phyloP scores from a whole-genome alignment of 371 early-diverging fungal species.

The Syncephalis plumigaleata region DNA sequence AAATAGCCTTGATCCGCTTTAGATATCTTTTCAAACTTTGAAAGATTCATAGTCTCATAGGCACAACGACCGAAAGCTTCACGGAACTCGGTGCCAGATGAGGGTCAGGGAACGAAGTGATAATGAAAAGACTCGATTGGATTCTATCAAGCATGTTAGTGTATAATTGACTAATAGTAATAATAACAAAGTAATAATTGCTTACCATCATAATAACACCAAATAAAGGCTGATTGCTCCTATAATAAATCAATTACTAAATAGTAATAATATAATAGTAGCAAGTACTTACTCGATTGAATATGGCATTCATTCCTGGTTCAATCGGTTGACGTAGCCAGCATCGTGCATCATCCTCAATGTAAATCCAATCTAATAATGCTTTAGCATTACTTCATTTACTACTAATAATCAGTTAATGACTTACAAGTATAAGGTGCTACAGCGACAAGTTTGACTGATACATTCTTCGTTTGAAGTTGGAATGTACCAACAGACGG shows the following conservation, averaged over 20 bases:
- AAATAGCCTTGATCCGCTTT: slow-evolving; percentile 39
- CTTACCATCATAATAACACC: slow-evolving; percentile 27
- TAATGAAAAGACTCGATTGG: slow-evolving; percentile 36
- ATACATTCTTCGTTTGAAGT: not conserved
- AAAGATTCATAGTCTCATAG: slow-evolving; percentile 35
- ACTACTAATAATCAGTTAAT: not conserved
- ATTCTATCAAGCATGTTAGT: not conserved
- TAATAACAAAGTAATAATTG: not conserved
- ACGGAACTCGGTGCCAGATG: slow-evolving; percentile 23
- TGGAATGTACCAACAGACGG: not conserved
- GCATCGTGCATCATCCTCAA: slow-evolving; percentile 18
- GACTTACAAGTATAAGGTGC: slow-evolving; percentile 8
- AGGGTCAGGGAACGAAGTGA: slow-evolving; percentile 32
- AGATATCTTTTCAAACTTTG: slow-evolving; percentile 15
- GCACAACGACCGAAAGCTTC: slow-evolving; percentile 37
- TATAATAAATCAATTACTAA: not conserved
- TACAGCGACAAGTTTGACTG: not conserved
- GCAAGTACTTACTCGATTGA: slow-evolving; percentile 19
- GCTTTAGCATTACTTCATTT: too few species aligned
- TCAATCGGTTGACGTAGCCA: slow-evolving; percentile 42
- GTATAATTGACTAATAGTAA: not conserved
- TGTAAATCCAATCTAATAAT: slow-evolving; percentile 24
- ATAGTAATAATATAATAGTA: not conserved
- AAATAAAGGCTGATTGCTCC: slow-evolving; percentile 34
- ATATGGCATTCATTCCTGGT: slow-evolving; percentile 50